Base-by-base conservation (phyloP, 768 basidiomycete species). In the Suillus subluteus region DNA sequence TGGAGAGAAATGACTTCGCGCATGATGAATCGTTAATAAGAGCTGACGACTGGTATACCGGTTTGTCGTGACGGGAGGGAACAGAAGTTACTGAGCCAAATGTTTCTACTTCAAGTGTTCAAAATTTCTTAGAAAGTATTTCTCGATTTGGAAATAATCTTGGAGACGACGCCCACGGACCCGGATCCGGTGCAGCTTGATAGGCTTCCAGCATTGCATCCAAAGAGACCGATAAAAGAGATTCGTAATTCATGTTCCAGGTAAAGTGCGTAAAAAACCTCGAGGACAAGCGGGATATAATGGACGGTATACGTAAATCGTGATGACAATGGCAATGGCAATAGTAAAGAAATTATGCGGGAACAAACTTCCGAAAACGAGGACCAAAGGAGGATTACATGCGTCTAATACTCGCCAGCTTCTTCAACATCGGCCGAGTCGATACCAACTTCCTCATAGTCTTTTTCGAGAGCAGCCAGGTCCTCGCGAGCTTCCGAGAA, bases 401-500 rank as follows among this genome's bases (percentile, higher is more conserved):
- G 18, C 65, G 52, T 66, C 71, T 78, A 84, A 74, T 84, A 84
- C 73, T 84, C 83, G 67, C 80, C 83, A 58, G 71, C 80, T 67
- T 86, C 87, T 75, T 87, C 83, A 21, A 68, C 81, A 48, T 85
- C 83, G 5, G 82, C 84, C 50, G 84, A 84, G 73, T 82, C 81
- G 37, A 81, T 82, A 62, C 88, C 87, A 70, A 90, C 95, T 77
- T 98, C 94, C 78, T 95, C 94, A 73, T 95, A 96, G 71, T 95
- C 95, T 80, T 95, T 98, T 85, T 98, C 97, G 64, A 99, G 89
- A n/a, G 97, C 97, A n/a, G 97, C 98, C 66, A 99, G 90, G 78
- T 99, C 97, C 82, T 99, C 98, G 67, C 97, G 92, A 23, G 97
- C 97, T 83, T 98, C 97, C 23, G 95, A 96, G 83, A 99, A 98